Evolutionary conservation across 1,284 basidiomycete species (phyloP), one percentile per base, ranked within the genome.

Genomic region (Pisolithus thermaeus): DNA sequence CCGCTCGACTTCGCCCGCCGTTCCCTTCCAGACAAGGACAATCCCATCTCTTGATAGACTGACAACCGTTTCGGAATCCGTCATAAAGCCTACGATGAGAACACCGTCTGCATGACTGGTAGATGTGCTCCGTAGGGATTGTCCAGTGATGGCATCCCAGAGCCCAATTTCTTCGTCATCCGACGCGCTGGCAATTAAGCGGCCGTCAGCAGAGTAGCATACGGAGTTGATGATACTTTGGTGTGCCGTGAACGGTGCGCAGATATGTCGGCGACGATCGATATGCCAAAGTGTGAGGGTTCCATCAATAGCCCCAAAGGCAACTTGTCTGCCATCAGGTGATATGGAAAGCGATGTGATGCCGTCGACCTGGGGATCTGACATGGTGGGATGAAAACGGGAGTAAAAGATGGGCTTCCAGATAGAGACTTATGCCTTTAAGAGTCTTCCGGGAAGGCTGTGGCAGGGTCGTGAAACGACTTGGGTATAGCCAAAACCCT

Each of bases 31-130:
- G 20, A 47, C 22, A 14, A 46, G 16, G 5, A 42, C 44, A n/a
- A n/a, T n/a, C 14, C 38, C 12, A 40, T 52, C 43, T 16, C 39
- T 22, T 2, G 79, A 82, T 6, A 81, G 80, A 37, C 52, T 58
- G 23, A 55, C 53, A 22, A 59, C 39, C 14, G 41, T 37, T 14
- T 4, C 28, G 23, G 52, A 52, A 20, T 57, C 22, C 11, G 47
- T 36, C 9, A 56, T 43, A 37, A 59, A 59, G 4, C 47, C 48
- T 8, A 41, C 50, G 27, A 52, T 50, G 38, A 25, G 42, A 7
- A 59, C 50, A 6, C 18, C 25, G 6, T 42, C 16, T 9, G 37
- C 5, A 16, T 52, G 50, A 22, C 38, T 25, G 3, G 25, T 5
- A 23, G 47, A 52, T 32, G 38, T 2, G 6, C 7, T 9, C 16